A percentile compares a stretch with the other conserved stretches of the same genome.
These are phyloP conservation scores for Aureobasidium uvarum DNA, from an alignment of 2,329 filamentous ascomycete genomes.

Conservation along the genomic window DNA sequence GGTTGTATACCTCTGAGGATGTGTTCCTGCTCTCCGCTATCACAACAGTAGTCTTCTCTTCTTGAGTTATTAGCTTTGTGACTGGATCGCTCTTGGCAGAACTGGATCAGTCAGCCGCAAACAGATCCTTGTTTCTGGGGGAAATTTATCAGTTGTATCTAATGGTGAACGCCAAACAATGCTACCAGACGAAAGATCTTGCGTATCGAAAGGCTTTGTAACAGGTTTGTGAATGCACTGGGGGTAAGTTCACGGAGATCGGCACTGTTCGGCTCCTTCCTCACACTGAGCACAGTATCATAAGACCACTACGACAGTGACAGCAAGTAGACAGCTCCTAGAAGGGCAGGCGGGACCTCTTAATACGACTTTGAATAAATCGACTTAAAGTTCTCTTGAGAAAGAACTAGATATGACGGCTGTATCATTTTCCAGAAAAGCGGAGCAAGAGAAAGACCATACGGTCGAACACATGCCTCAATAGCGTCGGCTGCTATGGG, in stretches of 20 bases:
- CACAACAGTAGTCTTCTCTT: too few species aligned
- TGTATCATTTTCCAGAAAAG: slow-evolving; percentile 10
- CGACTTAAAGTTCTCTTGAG: background rate
- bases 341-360: background rate
- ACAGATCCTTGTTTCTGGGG: too few species aligned
- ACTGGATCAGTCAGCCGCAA: too few species aligned
- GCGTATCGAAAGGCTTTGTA: too few species aligned
- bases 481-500: background rate
- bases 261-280: background rate
- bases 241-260: background rate
- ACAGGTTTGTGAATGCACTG: background rate
- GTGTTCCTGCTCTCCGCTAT: background rate
- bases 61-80: too few species aligned
- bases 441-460: background rate
- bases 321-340: background rate
- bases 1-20: background rate
- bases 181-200: too few species aligned
- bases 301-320: slow-evolving; percentile 3
- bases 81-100: too few species aligned
- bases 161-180: too few species aligned
- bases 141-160: too few species aligned
- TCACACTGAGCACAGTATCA: background rate
- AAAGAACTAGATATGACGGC: background rate
- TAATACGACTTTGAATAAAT: background rate
- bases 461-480: background rate